These are phyloP conservation scores for Acer campestre DNA, from an alignment of 345 rosid species.

Conservation along the genomic window DNA sequence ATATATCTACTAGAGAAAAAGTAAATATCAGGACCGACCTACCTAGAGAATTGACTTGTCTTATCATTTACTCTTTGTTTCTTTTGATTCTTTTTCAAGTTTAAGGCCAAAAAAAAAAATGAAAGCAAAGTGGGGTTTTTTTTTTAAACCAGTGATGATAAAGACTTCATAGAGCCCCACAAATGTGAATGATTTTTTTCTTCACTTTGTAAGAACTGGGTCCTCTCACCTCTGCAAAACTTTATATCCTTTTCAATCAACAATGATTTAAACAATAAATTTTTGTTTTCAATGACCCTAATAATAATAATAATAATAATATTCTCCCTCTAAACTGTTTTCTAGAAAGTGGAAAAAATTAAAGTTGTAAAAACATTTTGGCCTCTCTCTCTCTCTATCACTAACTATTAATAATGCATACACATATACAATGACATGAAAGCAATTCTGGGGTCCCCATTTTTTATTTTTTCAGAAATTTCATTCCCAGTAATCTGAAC, in stretches of 20 bases:
- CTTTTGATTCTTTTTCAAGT: conserved; percentile 20
- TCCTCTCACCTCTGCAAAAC: conserved; percentile 26
- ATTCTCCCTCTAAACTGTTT: conserved; percentile 13
- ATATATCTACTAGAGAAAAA: too few species aligned
- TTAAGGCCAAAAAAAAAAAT: conserved; percentile 17
- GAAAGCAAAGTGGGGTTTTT: conserved; percentile 31
- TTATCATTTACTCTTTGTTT: conserved; percentile 19
- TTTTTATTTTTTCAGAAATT: not conserved
- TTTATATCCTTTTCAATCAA: conserved; percentile 19
- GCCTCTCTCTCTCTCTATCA: not conserved
- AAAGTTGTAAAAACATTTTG: conserved; percentile 11
- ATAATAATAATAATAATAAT: not conserved
- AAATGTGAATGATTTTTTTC: conserved; percentile 25
- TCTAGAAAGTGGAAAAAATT: conserved; percentile 15
- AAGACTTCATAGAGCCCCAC: conserved; percentile 39
- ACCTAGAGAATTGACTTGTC: too few species aligned
- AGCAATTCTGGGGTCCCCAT: not conserved
- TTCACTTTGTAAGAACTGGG: conserved; percentile 32
- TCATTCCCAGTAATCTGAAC: not conserved
- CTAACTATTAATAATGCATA: conserved; percentile 11
- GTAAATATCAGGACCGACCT: too few species aligned
- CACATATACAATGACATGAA: conserved; percentile 8
- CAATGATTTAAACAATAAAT: conserved; percentile 24
- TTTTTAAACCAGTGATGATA: conserved; percentile 28
- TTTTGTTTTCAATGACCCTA: conserved; percentile 24